A percentile compares a stretch with the other conserved stretches of the same genome.
Evolutionary conservation across 345 rosid genomes (phyloP).

Genomic region (Hibiscus syriacus): DNA sequence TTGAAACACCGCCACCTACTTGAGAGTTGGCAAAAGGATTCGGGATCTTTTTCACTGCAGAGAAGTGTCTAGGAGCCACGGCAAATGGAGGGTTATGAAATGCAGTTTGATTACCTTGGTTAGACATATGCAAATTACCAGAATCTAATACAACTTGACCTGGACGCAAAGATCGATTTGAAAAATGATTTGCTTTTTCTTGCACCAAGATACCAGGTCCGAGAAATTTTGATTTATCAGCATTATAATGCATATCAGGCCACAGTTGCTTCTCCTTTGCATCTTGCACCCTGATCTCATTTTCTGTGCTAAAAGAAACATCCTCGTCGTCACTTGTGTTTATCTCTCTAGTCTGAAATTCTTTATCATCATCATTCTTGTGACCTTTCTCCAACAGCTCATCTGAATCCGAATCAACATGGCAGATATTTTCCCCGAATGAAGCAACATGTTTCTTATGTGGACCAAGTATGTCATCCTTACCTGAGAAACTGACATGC

Average conservation of each 20-base stretch:
- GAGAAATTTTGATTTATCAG: conserved; percentile 12
- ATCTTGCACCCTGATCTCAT: conserved; percentile 17
- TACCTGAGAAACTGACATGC: conserved; percentile 41
- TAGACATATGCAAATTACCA: conserved; percentile 11
- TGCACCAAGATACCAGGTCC: conserved; percentile 14
- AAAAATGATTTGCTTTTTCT: conserved; percentile 18
- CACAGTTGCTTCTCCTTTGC: conserved; percentile 17
- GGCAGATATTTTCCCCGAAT: conserved; percentile 16
- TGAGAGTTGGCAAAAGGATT: conserved; percentile 19
- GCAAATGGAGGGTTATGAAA: conserved; percentile 4
- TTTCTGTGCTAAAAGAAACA: conserved; percentile 15
- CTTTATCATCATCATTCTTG: conserved; percentile 15
- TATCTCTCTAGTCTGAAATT: conserved; percentile 3
- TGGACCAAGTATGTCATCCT: conserved; percentile 23
- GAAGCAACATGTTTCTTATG: conserved; percentile 1
- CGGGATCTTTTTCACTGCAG: conserved; percentile 14
- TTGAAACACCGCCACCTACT: conserved; percentile 9
- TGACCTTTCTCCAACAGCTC: conserved; percentile 22
- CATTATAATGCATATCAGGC: conserved; percentile 9
- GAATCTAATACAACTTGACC: conserved; percentile 13
- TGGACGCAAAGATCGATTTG: conserved; percentile 16
- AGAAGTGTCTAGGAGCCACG: conserved; percentile 17
- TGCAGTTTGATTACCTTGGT: conserved; percentile 17
- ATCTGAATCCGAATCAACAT: conserved; percentile 15
- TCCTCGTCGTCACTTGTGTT: conserved; percentile 18